These are phyloP conservation scores for Kurtzmaniella fragi DNA, from an alignment of 805 yeast species.

Conservation along the genomic window DNA sequence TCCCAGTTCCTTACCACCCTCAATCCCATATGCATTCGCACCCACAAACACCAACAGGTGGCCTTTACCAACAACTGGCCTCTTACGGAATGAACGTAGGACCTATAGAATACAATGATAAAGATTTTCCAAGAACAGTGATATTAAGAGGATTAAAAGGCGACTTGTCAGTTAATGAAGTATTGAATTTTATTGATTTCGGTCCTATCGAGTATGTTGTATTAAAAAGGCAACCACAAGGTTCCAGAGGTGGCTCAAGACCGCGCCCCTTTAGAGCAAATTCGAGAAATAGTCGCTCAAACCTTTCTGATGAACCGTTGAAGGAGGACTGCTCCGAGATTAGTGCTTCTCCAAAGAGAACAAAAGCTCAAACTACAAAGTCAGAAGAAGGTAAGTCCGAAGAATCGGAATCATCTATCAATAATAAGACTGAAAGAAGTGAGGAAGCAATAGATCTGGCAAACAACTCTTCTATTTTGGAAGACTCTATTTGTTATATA, in stretches of 20 bases:
- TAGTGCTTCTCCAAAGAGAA: slow-evolving; percentile 15
- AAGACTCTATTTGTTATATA: slow-evolving; percentile 24
- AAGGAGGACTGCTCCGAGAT: slow-evolving; percentile 19
- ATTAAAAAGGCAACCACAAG: slow-evolving; percentile 24
- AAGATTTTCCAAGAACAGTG: slow-evolving; percentile 23
- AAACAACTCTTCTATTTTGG: slow-evolving; percentile 15
- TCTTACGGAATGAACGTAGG: no score
- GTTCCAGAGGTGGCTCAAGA: no score
- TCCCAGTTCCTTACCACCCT: no score
- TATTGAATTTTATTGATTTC: slow-evolving; percentile 43
- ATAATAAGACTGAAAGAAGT: slow-evolving; percentile 26
- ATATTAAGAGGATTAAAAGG: slow-evolving; percentile 24
- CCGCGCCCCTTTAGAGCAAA: no score
- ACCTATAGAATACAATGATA: no score
- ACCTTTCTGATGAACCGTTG: slow-evolving; percentile 9
- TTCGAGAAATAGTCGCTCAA: no score
- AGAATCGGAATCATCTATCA: slow-evolving; percentile 32
- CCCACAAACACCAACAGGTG: no score
- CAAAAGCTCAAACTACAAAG: slow-evolving; percentile 13
- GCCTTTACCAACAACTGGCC: no score
- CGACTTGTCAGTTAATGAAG: slow-evolving; percentile 20
- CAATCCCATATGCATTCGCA: no score
- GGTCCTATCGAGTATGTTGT: slow-evolving; percentile 62
- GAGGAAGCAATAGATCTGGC: slow-evolving; percentile 12
- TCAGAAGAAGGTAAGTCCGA: slow-evolving; percentile 8